Conservation (phyloP, 2,329 filamentous ascomycete species). For the Ophiocordyceps robertsii region DNA sequence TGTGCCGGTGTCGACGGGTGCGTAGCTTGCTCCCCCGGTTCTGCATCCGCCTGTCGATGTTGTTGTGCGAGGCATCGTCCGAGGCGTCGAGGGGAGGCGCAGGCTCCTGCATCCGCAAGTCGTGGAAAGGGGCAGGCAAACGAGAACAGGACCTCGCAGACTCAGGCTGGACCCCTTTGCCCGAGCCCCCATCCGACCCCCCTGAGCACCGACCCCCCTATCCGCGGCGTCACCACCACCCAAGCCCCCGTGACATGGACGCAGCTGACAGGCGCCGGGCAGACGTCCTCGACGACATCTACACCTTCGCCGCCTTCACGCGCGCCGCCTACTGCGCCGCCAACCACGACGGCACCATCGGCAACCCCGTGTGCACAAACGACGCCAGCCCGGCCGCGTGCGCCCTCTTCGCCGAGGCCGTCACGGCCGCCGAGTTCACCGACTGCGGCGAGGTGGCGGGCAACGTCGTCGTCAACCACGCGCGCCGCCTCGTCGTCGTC, state of each 20-base stretch:
- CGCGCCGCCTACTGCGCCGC: neutral
- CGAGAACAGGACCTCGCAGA: neutral
- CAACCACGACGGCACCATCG: neutral
- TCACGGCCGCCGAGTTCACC: neutral
- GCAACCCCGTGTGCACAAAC: neutral
- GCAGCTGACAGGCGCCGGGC: slow-evolving; percentile 6
- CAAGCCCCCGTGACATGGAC: neutral
- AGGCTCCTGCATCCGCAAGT: too few species aligned
- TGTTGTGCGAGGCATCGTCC: too few species aligned
- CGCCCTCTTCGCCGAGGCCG: neutral
- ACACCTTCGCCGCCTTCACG: neutral
- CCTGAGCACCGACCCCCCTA: too few species aligned
- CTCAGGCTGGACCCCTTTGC: too few species aligned
- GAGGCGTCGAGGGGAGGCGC: too few species aligned
- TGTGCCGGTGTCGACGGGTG: neutral
- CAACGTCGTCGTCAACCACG: slow-evolving; percentile 34
- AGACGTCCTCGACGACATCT: slow-evolving; percentile 9
- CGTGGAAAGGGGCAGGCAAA: too few species aligned
- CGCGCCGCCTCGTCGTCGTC: slow-evolving; percentile 39
- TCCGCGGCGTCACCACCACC: neutral
- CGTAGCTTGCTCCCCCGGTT: neutral
- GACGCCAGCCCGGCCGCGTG: neutral
- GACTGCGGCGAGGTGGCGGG: slow-evolving; percentile 32
- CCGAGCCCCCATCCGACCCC: too few species aligned
- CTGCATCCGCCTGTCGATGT: too few species aligned